These are phyloP conservation scores for Komagataea norvegica DNA, from an alignment of 1,139 yeast species.

Conservation along the genomic window DNA sequence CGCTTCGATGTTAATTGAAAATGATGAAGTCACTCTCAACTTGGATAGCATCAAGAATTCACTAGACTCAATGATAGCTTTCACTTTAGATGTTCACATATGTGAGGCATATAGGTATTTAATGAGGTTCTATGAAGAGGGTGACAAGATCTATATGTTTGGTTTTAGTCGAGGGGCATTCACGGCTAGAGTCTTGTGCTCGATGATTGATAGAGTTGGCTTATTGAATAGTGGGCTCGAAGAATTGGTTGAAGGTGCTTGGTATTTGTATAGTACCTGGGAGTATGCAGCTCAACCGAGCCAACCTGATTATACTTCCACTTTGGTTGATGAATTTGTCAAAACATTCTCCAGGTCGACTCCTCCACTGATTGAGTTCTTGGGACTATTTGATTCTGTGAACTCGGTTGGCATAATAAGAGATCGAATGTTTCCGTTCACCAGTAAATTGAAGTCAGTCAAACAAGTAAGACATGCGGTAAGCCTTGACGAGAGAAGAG, in stretches of 20 bases:
- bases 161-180: conserved; percentile 68
- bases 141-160: conserved; percentile 50
- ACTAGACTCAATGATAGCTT: conserved; percentile 50
- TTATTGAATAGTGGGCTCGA: conserved; percentile 49
- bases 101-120: conserved; percentile 51
- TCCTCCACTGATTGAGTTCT: conserved; percentile 43
- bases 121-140: conserved; percentile 41
- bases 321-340: conserved; percentile 47
- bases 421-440: conserved; percentile 54
- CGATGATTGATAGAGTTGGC: conserved; percentile 61
- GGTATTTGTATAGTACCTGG: conserved; percentile 59
- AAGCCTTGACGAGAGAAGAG: conserved; percentile 59
- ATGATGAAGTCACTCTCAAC: conserved; percentile 27
- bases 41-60: conserved; percentile 24
- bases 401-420: conserved; percentile 57
- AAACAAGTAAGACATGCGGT: conserved; percentile 61
- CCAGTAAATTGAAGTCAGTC: conserved; percentile 46
- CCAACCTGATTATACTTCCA: conserved; percentile 35
- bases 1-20: conserved; percentile 40
- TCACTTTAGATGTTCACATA: conserved; percentile 49
- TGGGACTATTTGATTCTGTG: conserved; percentile 66
- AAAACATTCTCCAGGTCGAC: conserved; percentile 43
- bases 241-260: conserved; percentile 51
- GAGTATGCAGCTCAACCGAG: conserved; percentile 56
- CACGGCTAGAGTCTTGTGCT: conserved; percentile 55